Base-by-base conservation (phyloP, 75 land plant genomes). In the Picea sitchensis region DNA sequence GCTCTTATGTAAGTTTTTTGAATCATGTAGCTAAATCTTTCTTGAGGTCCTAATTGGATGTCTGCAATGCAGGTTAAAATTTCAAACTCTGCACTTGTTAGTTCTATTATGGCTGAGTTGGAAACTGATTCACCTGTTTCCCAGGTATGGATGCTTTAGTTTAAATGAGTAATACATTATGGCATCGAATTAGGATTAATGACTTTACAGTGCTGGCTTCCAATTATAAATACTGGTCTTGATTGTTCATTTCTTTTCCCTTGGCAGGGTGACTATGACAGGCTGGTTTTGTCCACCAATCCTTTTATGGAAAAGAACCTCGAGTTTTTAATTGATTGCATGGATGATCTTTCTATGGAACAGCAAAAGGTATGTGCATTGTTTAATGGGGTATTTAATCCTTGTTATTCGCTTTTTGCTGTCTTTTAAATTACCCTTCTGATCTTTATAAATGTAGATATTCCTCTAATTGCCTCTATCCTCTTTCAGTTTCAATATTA, bases 301-400 rank as follows among this genome's bases (percentile, higher is more conserved):
- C 98, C 99, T 61, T 96, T 85, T 79, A 83, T 96, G 84, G 99
- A 94, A 84, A 92, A 91, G 83, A 96, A 96, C 77, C 11, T 94
- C 76, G 99, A 96, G 79, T 94, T 96, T 83, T 78, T 96, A 75
- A 91, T 91, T 83, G 98, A 96, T 68, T 96, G 98, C 85, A 96
- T 96, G 95, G 99, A 96, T 83, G 99, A 96, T 84, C 88, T 96
- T 58, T 84, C 95, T 54, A 71, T 82, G 88, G 98, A 96, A 78
- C 99, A 96, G 65, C 93, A 94, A 65, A 96, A 92, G 94, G 98
- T 93, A 81, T 63, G 76, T 71, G n/a, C 62, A 54, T 14, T 12
- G 30, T 62, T 71, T 26, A 59, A 26, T 80, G n/a, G n/a, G 8
- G 51, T 26, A 54, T 81, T 11, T 51, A 26, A 44, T 14, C 77